These are phyloP conservation scores for Grosmannia penicillata DNA, from an alignment of 2,329 filamentous ascomycete genomes.

Conservation along the genomic window DNA sequence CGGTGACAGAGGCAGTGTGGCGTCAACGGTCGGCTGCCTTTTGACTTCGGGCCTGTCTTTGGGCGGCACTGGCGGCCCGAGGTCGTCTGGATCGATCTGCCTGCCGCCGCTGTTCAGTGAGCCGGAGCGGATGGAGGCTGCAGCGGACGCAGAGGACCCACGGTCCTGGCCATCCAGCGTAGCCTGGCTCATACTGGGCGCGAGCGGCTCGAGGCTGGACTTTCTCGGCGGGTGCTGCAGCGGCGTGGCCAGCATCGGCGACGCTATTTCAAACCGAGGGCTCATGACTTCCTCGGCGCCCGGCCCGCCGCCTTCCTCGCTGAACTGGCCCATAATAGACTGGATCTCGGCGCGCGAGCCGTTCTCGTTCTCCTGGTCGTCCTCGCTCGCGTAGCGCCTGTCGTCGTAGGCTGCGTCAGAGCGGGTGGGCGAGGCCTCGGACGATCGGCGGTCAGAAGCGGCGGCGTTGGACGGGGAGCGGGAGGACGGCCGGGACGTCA, in stretches of 20 bases:
- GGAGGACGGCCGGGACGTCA: slow-evolving; percentile 37
- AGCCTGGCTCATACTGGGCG: slow-evolving; percentile 32
- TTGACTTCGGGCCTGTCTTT: slow-evolving; percentile 28
- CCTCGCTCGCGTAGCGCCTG: slow-evolving; percentile 40
- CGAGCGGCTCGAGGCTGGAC: slow-evolving; percentile 69
- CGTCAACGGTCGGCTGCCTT: slow-evolving; percentile 15
- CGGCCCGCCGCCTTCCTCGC: slow-evolving; percentile 55
- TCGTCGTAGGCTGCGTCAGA: slow-evolving; percentile 44
- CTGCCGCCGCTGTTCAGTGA: neutral
- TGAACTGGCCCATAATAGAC: slow-evolving; percentile 95
- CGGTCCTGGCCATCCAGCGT: slow-evolving; percentile 31
- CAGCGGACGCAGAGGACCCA: slow-evolving; percentile 22
- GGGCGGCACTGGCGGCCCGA: slow-evolving; percentile 42
- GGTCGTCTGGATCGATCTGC: slow-evolving; percentile 26
- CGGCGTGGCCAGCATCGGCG: slow-evolving; percentile 55
- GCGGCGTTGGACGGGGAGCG: slow-evolving; percentile 41
- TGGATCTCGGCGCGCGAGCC: slow-evolving; percentile 78
- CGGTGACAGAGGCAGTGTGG: slow-evolving; percentile 29
- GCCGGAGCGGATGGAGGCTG: neutral
- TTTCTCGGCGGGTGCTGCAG: slow-evolving; percentile 64
- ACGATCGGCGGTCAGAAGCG: slow-evolving; percentile 21
- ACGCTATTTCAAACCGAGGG: slow-evolving; percentile 68
- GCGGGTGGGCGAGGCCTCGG: slow-evolving; percentile 31
- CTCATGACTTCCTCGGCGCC: slow-evolving; percentile 83
- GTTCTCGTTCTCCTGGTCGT: slow-evolving; percentile 51